These are phyloP conservation scores for Aureobasidium sp. DNA, from an alignment of 2,329 filamentous ascomycete species.

Conservation along the genomic window DNA sequence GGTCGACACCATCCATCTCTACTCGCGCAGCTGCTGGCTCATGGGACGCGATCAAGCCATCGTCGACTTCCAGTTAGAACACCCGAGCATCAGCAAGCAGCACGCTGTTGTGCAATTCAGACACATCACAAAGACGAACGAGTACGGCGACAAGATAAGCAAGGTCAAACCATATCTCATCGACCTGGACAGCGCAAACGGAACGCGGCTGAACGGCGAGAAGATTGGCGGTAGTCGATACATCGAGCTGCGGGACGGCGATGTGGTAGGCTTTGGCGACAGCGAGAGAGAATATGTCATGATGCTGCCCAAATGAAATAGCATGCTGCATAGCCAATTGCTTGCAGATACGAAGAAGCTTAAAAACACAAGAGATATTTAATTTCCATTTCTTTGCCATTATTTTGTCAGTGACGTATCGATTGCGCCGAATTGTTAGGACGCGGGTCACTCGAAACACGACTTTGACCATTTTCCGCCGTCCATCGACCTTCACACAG, in stretches of 20 bases:
- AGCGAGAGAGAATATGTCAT: slow-evolving; percentile 93
- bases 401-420: slow-evolving; percentile 10
- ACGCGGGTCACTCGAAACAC: slow-evolving; percentile 1
- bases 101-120: slow-evolving; percentile 94
- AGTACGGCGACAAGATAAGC: slow-evolving; percentile 77
- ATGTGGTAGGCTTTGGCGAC: slow-evolving; percentile 80
- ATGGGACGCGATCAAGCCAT: slow-evolving; percentile 74
- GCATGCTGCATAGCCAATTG: neutral
- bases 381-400: neutral
- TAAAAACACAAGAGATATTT: neutral
- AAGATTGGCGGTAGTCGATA: slow-evolving; percentile 53
- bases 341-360: neutral
- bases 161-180: slow-evolving; percentile 73
- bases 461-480: neutral
- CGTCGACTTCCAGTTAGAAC: slow-evolving; percentile 76
- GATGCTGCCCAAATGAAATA: slow-evolving; percentile 56
- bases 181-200: slow-evolving; percentile 89
- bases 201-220: slow-evolving; percentile 74
- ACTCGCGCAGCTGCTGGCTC: slow-evolving; percentile 78
- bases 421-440: neutral
- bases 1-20: slow-evolving; percentile 73
- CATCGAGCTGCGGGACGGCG: slow-evolving; percentile 79
- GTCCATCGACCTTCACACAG: neutral
- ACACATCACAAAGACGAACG: slow-evolving; percentile 72
- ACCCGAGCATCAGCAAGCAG: slow-evolving; percentile 90